phyloP scores from a whole-genome alignment of 768 basidiomycete genomes.

The Antrodiella citrinella region DNA sequence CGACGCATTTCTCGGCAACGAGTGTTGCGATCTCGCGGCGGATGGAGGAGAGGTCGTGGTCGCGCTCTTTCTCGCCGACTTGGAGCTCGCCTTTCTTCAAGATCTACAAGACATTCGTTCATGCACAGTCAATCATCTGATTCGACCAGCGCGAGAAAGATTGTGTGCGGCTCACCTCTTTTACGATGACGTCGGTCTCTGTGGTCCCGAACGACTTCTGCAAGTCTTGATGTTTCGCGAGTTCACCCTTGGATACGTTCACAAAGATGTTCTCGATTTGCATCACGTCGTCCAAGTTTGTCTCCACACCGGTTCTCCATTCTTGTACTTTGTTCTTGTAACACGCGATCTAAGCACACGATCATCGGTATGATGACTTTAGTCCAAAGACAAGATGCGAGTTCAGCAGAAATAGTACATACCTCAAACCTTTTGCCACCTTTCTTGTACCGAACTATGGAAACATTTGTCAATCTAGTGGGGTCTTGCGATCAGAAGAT shows the following conservation, averaged over 20 bases:
- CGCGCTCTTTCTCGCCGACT: slow-evolving; percentile 93
- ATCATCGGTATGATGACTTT: no score
- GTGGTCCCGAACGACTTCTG: slow-evolving; percentile 85
- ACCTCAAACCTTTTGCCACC: slow-evolving; percentile 98
- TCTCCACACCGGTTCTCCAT: slow-evolving; percentile 91
- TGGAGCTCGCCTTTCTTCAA: slow-evolving; percentile 94
- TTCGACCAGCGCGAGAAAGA: not conserved
- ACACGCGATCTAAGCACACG: slow-evolving; percentile 69
- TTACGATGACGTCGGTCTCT: slow-evolving; percentile 62
- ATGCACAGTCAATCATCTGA: not conserved
- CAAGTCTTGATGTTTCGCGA: slow-evolving; percentile 83
- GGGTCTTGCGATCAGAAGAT: slow-evolving; percentile 1
- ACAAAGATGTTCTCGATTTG: slow-evolving; percentile 95
- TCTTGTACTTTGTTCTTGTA: slow-evolving; percentile 99
- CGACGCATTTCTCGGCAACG: slow-evolving; percentile 93
- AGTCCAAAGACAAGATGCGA: not conserved
- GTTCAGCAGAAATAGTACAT: slow-evolving; percentile 13
- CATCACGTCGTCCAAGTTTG: slow-evolving; percentile 88
- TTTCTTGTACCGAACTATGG: slow-evolving; percentile 92
- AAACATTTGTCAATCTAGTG: slow-evolving; percentile 89
- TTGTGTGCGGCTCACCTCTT: slow-evolving; percentile 48
- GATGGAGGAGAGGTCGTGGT: slow-evolving; percentile 77
- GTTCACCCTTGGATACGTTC: slow-evolving; percentile 94
- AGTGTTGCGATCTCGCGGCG: slow-evolving; percentile 88
- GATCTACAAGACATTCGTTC: no score